Evolutionary conservation across 768 basidiomycete genomes (phyloP).

Genomic region (Tricholomella constricta): DNA sequence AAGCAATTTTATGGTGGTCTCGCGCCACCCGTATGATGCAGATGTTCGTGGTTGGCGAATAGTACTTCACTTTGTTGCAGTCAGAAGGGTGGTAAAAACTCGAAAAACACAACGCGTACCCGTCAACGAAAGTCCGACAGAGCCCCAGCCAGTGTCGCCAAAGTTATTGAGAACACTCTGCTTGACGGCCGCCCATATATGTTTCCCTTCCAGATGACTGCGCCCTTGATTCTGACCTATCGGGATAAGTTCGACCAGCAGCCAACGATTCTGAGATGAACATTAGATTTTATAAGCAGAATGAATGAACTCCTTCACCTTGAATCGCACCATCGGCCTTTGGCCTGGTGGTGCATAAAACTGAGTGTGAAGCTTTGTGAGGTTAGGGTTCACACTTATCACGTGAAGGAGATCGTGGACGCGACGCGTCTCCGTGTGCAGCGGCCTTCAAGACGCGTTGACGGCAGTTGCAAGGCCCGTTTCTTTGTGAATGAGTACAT

Average conservation of each 20-base stretch:
- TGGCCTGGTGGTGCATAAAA: not conserved
- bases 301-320: constrained; percentile 7
- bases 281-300: not conserved
- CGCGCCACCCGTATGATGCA: constrained; percentile 86
- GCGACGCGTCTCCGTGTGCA: no score
- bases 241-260: constrained; percentile 81
- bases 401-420: not conserved
- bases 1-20: constrained; percentile 77
- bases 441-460: no score
- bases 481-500: no score
- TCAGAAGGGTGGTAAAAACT: constrained; percentile 4
- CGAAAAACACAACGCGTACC: constrained; percentile 41
- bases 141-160: constrained; percentile 87
- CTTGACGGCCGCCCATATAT: constrained; percentile 68
- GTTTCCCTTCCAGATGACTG: constrained; percentile 54
- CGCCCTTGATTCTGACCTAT: constrained; percentile 31
- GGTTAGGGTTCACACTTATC: not conserved
- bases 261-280: constrained; percentile 75
- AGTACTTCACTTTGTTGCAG: constrained; percentile 77
- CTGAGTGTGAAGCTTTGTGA: not conserved
- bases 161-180: constrained; percentile 73
- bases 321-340: constrained; percentile 23
- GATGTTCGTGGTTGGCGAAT: constrained; percentile 78
- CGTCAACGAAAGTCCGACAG: constrained; percentile 68
- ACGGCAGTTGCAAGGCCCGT: no score